Conservation (phyloP, 73 alveolate genomes). For the Tetrahymena borealis region DNA sequence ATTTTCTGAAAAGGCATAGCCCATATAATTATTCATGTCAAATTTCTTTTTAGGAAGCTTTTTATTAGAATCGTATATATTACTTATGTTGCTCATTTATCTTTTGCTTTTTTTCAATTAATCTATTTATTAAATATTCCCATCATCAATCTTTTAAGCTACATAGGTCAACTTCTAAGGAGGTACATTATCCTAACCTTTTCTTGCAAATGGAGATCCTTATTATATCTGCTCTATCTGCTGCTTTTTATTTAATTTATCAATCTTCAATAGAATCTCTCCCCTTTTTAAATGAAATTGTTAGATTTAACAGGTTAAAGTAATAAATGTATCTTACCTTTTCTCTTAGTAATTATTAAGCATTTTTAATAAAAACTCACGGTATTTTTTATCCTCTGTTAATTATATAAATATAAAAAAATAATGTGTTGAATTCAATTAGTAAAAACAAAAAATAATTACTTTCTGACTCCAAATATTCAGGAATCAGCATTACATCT, state of each 20-base stretch:
- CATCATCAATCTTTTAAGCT: not conserved
- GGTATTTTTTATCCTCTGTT: not conserved
- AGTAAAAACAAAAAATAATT: not conserved
- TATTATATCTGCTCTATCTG: not conserved
- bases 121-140: not conserved
- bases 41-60: not conserved
- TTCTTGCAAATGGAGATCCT: not conserved
- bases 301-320: not conserved
- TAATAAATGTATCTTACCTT: not conserved
- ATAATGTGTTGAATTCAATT: not conserved
- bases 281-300: not conserved
- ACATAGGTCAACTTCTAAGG: not conserved
- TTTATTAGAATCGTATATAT: not conserved
- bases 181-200: not conserved
- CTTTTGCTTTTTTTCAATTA: too few species aligned
- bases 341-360: not conserved
- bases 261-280: not conserved
- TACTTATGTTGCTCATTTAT: not conserved
- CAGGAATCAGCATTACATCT: not conserved
- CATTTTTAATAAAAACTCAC: not conserved
- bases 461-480: not conserved
- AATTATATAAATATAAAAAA: not conserved
- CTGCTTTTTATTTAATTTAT: not conserved
- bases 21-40: not conserved
- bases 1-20: not conserved